Base-by-base conservation (phyloP, 768 basidiomycete species). In the Cystoderma amianthinum region DNA sequence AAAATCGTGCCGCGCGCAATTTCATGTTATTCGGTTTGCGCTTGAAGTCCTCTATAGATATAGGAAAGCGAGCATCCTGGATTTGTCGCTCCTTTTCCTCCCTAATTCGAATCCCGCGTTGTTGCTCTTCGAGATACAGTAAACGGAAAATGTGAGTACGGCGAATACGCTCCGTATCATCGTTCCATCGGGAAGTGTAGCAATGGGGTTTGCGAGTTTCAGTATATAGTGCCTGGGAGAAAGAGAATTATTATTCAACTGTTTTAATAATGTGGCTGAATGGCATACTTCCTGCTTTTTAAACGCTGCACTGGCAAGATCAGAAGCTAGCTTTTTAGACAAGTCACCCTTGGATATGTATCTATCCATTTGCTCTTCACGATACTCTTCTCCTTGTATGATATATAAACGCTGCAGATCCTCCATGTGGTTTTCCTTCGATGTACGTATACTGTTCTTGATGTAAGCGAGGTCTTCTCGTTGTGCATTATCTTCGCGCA, bases 1-100 rank as follows among this genome's bases (percentile, higher is more conserved):
- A 56, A 49, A 76, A 79, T 36, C 61, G 60, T 16, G 76, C 77
- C 6, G 69, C 61, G 2, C 78, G 68, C n/a, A 72, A 51, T 56
- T 74, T 67, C 0, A 64, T 53, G 18, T 77, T 74, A 15, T 65
- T 65, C 5, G 57, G 18, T 49, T 63, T 65, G 13, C 28, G 39
- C 6, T 54, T 22, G 46, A 60, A 72, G 1, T 71, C 68, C 12
- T 55, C 60, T 3, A 55, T 48, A 17, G 54, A 55, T 9, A 38
- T 35, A 3, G 70, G 70, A 43, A 71, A 69, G 36, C 52, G 51
- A 4, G 51, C 48, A 13, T 63, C 59, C 5, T 45, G 53, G 16
- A 41, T 42, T 41, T 48, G 55, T 1, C 56, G 58, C 13, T 30
- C 47, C 23, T 54, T 45, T 32, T 58, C 56, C 38, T 63, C 51